Evolutionary conservation across 2,329 filamentous ascomycete species (phyloP), one percentile per base, ranked within the genome.

Genomic region (Fusarium cicatricum): DNA sequence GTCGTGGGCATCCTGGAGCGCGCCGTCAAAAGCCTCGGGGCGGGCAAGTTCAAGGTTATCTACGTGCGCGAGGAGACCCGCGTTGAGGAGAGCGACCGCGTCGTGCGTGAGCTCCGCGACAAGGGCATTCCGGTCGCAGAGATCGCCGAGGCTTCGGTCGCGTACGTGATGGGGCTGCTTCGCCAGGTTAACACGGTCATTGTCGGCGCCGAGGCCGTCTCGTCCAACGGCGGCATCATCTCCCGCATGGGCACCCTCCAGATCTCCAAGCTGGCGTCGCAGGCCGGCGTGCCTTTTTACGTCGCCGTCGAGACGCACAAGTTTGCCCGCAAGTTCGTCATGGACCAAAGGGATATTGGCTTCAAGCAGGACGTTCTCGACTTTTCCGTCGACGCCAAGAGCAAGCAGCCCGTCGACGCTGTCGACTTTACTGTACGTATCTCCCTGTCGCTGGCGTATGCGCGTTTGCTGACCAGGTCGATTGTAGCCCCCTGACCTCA

Each of bases 301-400:
- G 92, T 97, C 15, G 92, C 95, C 5, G 90, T 90, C 1, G 95
- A 99, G 79, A 96, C 91, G 68, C 95, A 99, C 80, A 99, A 99
- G 78, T 97, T 99, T 71, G 92, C 96, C 39, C 85, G 92, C 68
- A 83, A 95, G 50, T 95, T 93, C 68, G 91, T 94, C 1, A 78
- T 95, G 17, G 87, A 89, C 60, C 92, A 97, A 75, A 86, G 88
- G 55, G 90, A 95, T 70, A 78, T 96, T 54, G 90, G 90, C 0
- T 79, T 96, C 63, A 84, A 89, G 70, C 92, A 97, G 75, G 83
- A 86, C 29, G 83, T 96, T 12, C 81, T 95, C 55, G 85, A 91
- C 42, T 96, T 95, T 72, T 82, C 81, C 66, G 85, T 85, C 2
- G 80, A 83, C 5, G 78, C 60, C 11, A 44, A 67, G 36, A 78